Evolutionary conservation across 768 basidiomycete species (phyloP).

Genomic region (Xerocomus spinulosus): DNA sequence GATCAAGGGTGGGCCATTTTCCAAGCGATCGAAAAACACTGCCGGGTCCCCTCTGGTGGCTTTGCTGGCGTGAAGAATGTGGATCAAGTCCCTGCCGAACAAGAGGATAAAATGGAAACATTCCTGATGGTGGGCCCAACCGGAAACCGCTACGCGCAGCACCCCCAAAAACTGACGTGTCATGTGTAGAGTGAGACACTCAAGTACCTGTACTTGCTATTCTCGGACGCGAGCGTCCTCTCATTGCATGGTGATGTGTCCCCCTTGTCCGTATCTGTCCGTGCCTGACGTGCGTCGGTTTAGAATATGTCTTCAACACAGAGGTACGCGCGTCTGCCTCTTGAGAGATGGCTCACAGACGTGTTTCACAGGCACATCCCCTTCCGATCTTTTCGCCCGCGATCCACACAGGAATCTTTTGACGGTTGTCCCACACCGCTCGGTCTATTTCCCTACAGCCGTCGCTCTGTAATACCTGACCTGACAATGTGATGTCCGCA

Average conservation of each 20-base stretch:
- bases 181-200: constrained; percentile 71
- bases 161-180: neutral
- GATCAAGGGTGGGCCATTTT: constrained; percentile 87
- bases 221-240: constrained; percentile 67
- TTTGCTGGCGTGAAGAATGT: constrained; percentile 85
- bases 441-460: neutral
- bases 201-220: constrained; percentile 88
- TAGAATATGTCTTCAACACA: constrained; percentile 90
- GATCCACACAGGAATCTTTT: constrained; percentile 46
- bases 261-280: neutral
- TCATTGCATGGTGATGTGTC: constrained; percentile 64
- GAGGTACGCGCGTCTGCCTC: constrained; percentile 49
- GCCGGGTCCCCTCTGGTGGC: constrained; percentile 71
- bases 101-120: constrained; percentile 93
- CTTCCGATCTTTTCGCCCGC: constrained; percentile 63
- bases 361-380: constrained; percentile 52
- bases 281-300: constrained; percentile 7
- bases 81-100: constrained; percentile 60
- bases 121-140: constrained; percentile 76
- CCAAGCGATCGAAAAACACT: constrained; percentile 81
- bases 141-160: neutral
- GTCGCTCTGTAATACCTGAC: neutral
- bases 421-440: constrained; percentile 9
- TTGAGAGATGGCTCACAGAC: neutral
- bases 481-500: neutral